Percentiles rank a stretch among this genome's conserved stretches.
These are phyloP conservation scores for Aspergillus haitiensis DNA, from an alignment of 495 filamentous ascomycete species.

Conservation along the genomic window DNA sequence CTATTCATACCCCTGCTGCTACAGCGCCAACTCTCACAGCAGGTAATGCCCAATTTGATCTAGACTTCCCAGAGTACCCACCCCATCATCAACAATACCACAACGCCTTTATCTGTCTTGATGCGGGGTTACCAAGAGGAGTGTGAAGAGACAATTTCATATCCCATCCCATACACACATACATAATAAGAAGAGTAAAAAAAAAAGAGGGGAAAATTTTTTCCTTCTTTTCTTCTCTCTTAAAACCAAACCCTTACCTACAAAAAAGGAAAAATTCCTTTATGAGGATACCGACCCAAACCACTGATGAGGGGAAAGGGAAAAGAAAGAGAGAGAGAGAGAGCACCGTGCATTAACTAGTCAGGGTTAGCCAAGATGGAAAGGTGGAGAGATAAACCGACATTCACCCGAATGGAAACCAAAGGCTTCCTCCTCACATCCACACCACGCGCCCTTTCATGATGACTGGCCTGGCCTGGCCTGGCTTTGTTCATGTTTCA, in stretches of 20 bases:
- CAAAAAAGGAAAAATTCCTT: too few species aligned
- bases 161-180: neutral
- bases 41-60: neutral
- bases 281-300: too few species aligned
- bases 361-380: too few species aligned
- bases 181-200: neutral
- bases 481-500: too few species aligned
- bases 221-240: neutral
- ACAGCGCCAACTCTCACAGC: neutral
- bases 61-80: neutral
- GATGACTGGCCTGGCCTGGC: too few species aligned
- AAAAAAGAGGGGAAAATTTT: neutral
- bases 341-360: neutral
- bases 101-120: constrained; percentile 16
- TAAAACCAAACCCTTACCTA: neutral
- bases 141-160: neutral
- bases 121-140: neutral
- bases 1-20: constrained; percentile 24
- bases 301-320: neutral
- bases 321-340: neutral
- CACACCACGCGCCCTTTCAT: too few species aligned
- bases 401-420: too few species aligned
- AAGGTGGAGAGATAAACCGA: too few species aligned
- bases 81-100: neutral
- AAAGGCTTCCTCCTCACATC: too few species aligned